phyloP scores from a whole-genome alignment of 75 land plant species.

The Picea sitchensis region DNA sequence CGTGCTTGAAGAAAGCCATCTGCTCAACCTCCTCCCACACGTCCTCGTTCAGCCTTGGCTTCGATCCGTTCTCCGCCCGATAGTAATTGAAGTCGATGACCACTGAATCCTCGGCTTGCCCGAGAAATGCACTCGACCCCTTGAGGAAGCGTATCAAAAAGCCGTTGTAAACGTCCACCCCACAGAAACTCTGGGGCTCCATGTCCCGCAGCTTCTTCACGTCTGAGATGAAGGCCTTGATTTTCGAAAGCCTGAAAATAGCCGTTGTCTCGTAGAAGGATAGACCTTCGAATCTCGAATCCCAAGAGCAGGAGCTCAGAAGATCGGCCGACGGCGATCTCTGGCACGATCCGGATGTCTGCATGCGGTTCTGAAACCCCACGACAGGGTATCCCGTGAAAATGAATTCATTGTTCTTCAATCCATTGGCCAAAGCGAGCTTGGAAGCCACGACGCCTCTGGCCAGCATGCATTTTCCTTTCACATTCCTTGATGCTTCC shows the following conservation, averaged over 20 bases:
- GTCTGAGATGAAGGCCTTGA: constrained; percentile 46
- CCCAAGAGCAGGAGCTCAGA: constrained; percentile 46
- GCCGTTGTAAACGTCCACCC: too few relatives aligned
- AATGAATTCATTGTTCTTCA: constrained; percentile 35
- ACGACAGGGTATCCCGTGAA: constrained; percentile 70
- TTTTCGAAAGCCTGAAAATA: constrained; percentile 33
- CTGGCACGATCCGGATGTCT: constrained; percentile 54
- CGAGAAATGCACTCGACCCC: too few relatives aligned
- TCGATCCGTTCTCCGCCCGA: constrained; percentile 34
- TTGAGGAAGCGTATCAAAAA: too few relatives aligned
- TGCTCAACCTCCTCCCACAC: constrained; percentile 78
- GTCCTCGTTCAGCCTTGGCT: constrained; percentile 57
- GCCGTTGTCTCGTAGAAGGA: constrained; percentile 61
- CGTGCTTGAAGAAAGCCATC: constrained; percentile 61
- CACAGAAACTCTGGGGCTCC: constrained; percentile 18
- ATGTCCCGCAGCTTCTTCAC: constrained; percentile 51
- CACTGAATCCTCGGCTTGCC: too few relatives aligned
- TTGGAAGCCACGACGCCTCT: constrained; percentile 15
- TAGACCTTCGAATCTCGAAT: constrained; percentile 53
- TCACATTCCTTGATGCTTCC: not conserved
- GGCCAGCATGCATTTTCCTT: constrained; percentile 49
- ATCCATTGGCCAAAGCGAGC: constrained; percentile 35
- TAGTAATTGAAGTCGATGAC: constrained; percentile 60
- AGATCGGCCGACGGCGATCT: constrained; percentile 15
- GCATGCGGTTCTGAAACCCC: constrained; percentile 55